phyloP scores from a whole-genome alignment of 306 rosid genomes.

The Castanospermum australe region DNA sequence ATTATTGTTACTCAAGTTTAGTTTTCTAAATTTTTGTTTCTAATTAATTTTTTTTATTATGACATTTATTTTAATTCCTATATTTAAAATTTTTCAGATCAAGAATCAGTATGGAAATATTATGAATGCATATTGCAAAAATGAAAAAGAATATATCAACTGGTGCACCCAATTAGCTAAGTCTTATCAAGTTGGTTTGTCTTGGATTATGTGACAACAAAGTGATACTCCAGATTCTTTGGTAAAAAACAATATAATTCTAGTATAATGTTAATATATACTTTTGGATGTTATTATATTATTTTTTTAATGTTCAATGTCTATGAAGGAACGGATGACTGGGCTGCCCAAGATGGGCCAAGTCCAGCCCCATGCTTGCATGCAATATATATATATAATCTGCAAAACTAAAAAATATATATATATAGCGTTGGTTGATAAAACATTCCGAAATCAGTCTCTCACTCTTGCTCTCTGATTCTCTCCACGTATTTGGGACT shows the following conservation, averaged over 20 bases:
- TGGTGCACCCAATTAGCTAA: constrained; percentile 37
- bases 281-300: not conserved
- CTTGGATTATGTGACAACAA: constrained; percentile 40
- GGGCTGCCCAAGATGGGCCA: too few relatives aligned
- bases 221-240: constrained; percentile 23
- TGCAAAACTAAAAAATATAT: too few relatives aligned
- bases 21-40: not conserved
- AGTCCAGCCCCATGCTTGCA: too few relatives aligned
- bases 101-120: constrained; percentile 34
- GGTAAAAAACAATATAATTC: too few relatives aligned
- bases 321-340: too few relatives aligned
- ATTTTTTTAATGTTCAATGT: not conserved
- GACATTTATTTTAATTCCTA: not conserved
- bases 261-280: not conserved
- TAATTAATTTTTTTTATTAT: not conserved
- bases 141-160: constrained; percentile 5
- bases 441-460: too few relatives aligned
- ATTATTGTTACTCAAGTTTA: constrained; percentile 35
- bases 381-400: too few relatives aligned
- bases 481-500: too few relatives aligned
- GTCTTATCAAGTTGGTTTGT: constrained; percentile 15
- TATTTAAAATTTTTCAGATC: not conserved
- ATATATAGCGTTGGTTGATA: too few relatives aligned
- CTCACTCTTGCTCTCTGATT: too few relatives aligned
- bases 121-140: not conserved